These are phyloP conservation scores for Coelastrella sp. DNA, from an alignment of 139 green algal species.

Conservation along the genomic window DNA sequence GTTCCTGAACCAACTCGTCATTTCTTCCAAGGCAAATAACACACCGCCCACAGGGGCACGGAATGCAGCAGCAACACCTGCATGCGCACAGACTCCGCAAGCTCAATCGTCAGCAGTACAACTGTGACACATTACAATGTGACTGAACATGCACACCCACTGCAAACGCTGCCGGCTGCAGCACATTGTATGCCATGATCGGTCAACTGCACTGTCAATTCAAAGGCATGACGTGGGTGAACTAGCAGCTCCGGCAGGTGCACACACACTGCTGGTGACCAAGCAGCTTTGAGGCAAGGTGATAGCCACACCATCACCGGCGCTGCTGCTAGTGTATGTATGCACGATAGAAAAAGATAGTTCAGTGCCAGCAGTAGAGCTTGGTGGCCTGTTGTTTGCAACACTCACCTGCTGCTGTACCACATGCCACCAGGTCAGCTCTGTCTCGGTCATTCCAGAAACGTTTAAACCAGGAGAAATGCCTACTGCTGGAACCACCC, in stretches of 20 bases:
- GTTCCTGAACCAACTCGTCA: conserved; percentile 79
- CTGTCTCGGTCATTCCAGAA: conserved; percentile 86
- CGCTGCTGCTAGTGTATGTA: too few species aligned
- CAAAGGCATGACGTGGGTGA: too few species aligned
- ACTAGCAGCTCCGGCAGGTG: too few species aligned
- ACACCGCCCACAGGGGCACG: conserved; percentile 86
- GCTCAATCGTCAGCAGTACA: not conserved
- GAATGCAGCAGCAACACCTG: conserved; percentile 88
- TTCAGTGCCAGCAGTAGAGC: too few species aligned
- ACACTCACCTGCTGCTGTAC: conserved; percentile 64
- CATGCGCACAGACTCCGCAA: not conserved
- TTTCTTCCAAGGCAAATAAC: conserved; percentile 92
- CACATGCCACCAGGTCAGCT: conserved; percentile 82
- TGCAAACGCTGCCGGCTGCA: too few species aligned
- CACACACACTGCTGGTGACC: too few species aligned
- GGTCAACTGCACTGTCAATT: too few species aligned
- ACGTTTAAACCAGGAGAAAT: conserved; percentile 59
- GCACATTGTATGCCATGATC: too few species aligned
- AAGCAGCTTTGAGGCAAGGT: too few species aligned
- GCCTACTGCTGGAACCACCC: conserved; percentile 49
- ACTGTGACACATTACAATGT: not conserved
- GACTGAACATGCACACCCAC: too few species aligned
- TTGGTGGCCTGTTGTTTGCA: not conserved
- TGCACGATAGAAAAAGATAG: too few species aligned
- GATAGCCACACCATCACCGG: too few species aligned